phyloP scores from a whole-genome alignment of 2,329 filamentous ascomycete species.

The Trichoderma koningii region DNA sequence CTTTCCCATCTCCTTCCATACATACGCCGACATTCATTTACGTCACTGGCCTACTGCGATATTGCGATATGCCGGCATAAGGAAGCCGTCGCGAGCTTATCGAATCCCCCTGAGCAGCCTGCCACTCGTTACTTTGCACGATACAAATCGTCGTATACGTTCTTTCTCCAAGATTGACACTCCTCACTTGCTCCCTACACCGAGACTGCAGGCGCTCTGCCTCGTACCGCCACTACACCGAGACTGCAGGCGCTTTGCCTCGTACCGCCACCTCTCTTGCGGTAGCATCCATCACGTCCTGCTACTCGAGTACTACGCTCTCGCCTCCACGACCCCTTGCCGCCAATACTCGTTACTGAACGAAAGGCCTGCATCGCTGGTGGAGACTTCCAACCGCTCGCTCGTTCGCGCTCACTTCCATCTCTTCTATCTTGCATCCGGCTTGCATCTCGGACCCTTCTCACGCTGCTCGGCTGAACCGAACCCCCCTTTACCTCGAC shows the following conservation, averaged over 20 bases:
- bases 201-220: too few relatives aligned
- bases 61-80: conserved; percentile 15
- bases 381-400: conserved; percentile 6
- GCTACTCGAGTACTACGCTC: background rate
- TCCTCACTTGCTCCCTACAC: background rate
- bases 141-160: background rate
- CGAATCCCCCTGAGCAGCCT: background rate
- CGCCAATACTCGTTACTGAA: background rate
- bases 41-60: conserved; percentile 6
- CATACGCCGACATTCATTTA: background rate
- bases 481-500: background rate
- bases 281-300: background rate
- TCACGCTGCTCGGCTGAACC: conserved; percentile 4
- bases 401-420: background rate
- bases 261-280: background rate
- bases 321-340: conserved; percentile 5
- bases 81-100: background rate
- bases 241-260: too few relatives aligned
- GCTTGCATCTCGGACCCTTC: background rate
- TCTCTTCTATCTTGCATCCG: conserved; percentile 1
- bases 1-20: background rate
- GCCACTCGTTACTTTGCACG: background rate
- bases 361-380: conserved; percentile 2
- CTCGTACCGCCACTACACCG: too few relatives aligned
- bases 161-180: background rate